Conservation (phyloP, 2,329 filamentous ascomycete species). For the Rhinocladiella similis region DNA sequence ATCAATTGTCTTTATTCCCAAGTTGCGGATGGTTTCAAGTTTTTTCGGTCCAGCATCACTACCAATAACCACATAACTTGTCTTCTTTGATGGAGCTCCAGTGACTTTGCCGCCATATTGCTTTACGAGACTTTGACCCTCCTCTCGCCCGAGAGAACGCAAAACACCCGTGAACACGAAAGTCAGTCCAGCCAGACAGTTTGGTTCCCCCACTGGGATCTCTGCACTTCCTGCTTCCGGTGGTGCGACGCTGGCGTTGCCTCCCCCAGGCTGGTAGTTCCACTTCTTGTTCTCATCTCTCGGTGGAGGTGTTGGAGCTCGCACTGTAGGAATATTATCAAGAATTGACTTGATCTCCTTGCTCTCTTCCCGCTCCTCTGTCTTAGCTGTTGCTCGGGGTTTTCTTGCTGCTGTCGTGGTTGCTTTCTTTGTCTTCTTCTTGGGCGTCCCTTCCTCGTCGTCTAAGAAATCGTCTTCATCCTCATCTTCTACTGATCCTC, state of each 20-base stretch:
- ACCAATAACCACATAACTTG: constrained; percentile 88
- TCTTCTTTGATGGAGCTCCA: constrained; percentile 82
- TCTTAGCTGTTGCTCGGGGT: constrained; percentile 63
- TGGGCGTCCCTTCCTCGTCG: constrained; percentile 57
- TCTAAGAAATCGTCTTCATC: constrained; percentile 31
- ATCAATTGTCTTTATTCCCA: constrained; percentile 86
- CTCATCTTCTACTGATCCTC: constrained; percentile 51
- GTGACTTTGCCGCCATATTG: constrained; percentile 92
- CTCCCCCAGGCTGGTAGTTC: constrained; percentile 36
- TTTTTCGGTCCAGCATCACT: constrained; percentile 92
- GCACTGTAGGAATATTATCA: constrained; percentile 79
- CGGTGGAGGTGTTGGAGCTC: constrained; percentile 79
- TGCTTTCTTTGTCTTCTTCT: constrained; percentile 44
- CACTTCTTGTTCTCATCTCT: constrained; percentile 72
- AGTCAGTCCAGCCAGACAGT: constrained; percentile 82
- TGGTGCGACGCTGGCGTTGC: constrained; percentile 62
- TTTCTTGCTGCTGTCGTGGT: constrained; percentile 40
- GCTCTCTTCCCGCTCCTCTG: constrained; percentile 66
- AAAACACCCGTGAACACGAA: constrained; percentile 96
- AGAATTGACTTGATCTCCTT: constrained; percentile 79
- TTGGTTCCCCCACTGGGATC: constrained; percentile 78
- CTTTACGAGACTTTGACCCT: constrained; percentile 84
- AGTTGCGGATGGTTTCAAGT: constrained; percentile 76
- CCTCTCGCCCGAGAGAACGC: constrained; percentile 76
- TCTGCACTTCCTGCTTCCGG: constrained; percentile 65